Evolutionary conservation across 2,329 filamentous ascomycete genomes (phyloP), one percentile per base, ranked within the genome.

Genomic region (Hymenoscyphus repandus): DNA sequence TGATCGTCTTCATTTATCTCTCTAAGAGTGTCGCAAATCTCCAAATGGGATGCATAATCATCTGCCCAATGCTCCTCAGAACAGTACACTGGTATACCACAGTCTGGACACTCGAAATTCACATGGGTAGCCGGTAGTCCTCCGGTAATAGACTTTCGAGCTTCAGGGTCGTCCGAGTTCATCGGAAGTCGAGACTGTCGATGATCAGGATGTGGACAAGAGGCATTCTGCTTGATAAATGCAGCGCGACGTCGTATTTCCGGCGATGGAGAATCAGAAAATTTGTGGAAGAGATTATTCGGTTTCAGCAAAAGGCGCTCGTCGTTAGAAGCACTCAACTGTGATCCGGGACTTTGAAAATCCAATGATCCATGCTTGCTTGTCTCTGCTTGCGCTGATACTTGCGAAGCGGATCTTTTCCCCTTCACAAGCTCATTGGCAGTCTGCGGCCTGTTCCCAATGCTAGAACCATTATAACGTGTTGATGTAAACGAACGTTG

Each of bases 1-100:
- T 99, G 95, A 61, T 99, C 93, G 65, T 99, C 93, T 72, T 99
- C 93, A 61, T 99, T 99, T 70, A 96, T 92, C 70, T 97, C 86
- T 58, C 86, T 78, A 50, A 99, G 73, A 0, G 88, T 88, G 64
- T 99, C 92, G 69, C 93, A 99, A 33, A 99, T 85, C 65, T 96
- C 82, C 54, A 99, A 69, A 69, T 99, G 93, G 15, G 84, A 79
- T 70, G 97, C 92, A 65, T 96, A 99, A 68, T 97, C 90, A 61
- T 95, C 90, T 66, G 88, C 90, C 88, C 92, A 97, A 68, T 99
- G 93, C 60, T 90, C 86, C 69, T 96, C 88, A 61, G 83, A 92
- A 73, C 93, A 99, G 67, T 93, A 95, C 6, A 96, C 84, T 0
- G 95, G 91, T 38, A 97, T 80, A 12, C 93, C 93, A 62, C 93